Evolutionary conservation across 1,139 yeast genomes (phyloP).

Genomic region (Candida smagusa): DNA sequence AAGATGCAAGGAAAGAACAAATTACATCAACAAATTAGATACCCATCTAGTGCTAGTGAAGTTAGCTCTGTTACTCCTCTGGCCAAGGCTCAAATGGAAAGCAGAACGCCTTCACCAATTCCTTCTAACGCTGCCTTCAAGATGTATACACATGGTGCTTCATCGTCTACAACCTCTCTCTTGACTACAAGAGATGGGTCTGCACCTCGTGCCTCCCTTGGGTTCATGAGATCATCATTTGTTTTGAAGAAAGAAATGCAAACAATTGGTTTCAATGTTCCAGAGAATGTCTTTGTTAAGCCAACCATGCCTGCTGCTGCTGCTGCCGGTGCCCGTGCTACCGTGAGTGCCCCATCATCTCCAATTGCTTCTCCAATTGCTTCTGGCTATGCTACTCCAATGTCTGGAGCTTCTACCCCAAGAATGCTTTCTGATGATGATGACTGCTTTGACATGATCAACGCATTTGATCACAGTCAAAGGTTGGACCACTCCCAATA

Average conservation of each 20-base stretch:
- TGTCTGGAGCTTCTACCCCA: constrained; percentile 5
- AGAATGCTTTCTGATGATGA: constrained; percentile 10
- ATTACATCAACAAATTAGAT: constrained; percentile 6
- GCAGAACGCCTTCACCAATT: constrained; percentile 6
- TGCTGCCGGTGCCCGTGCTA: constrained; percentile 1
- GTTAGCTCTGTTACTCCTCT: constrained; percentile 13
- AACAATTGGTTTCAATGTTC: constrained; percentile 25
- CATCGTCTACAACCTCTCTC: constrained; percentile 7
- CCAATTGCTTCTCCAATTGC: constrained; percentile 1
- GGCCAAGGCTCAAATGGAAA: constrained; percentile 7
- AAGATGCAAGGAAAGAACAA: constrained; percentile 8
- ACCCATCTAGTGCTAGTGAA: constrained; percentile 12
- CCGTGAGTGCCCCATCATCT: constrained; percentile 1
- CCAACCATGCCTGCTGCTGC: constrained; percentile 30
- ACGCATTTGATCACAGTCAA: constrained; percentile 2
- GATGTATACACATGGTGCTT: constrained; percentile 5
- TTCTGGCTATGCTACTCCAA: constrained; percentile 4
- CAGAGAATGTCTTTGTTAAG: constrained; percentile 29
- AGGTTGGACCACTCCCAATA: constrained; percentile 1
- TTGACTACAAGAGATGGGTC: constrained; percentile 7
- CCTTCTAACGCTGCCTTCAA: constrained; percentile 1
- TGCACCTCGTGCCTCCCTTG: constrained; percentile 17
- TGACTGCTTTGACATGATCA: constrained; percentile 8
- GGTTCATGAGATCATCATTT: constrained; percentile 28
- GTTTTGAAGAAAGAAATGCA: constrained; percentile 25